Evolutionary conservation across 352 stramenopile species (phyloP), one percentile per base, ranked within the genome.

Genomic region (Pythium dissotocum): DNA sequence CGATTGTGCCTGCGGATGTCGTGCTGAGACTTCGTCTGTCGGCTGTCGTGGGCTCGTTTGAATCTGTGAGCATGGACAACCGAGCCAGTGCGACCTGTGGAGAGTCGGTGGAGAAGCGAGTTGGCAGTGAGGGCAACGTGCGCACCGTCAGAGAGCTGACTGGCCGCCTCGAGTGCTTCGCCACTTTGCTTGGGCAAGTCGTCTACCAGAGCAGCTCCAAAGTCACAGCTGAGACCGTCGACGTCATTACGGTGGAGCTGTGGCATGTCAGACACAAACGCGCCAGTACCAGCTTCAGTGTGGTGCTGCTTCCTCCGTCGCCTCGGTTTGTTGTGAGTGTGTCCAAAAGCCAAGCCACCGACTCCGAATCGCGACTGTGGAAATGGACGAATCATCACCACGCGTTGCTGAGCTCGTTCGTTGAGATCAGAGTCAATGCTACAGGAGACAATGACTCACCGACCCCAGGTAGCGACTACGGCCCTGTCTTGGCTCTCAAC

Each of bases 291-390:
- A 36, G n/a, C 7, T 35, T 69, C 32, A 32, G 40, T 6, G 10
- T 69, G 2, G 18, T 26, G 18, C 53, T 69, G 18, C 40, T 52
- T 2, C 38, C 54, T 21, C 62, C 62, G 2, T 21, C 18, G 32
- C n/a, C 62, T 14, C 62, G 62, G 10, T 69, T 62, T 28, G 21
- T 26, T 4, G 6, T 69, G 24, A 49, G 30, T n/a, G 33, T 58
- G 26, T 53, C 46, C 6, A 16, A 30, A 6, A 12, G 36, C 36
- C 36, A 44, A 7, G 16, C 8, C 10, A 12, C 12, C 36, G 16
- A 30, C 2, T 12, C 18, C 1, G 10, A 6, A 24, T 24, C 46
- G 12, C 9, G n/a, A 30, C 46, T 14, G 6, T 53, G 46, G 46
- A 28, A n/a, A 10, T 53, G 46, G 46, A 53, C 46, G 2, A 53